phyloP scores from a whole-genome alignment of 371 early-diverging fungal species.

The Thermomucor indicae-seudaticae region DNA sequence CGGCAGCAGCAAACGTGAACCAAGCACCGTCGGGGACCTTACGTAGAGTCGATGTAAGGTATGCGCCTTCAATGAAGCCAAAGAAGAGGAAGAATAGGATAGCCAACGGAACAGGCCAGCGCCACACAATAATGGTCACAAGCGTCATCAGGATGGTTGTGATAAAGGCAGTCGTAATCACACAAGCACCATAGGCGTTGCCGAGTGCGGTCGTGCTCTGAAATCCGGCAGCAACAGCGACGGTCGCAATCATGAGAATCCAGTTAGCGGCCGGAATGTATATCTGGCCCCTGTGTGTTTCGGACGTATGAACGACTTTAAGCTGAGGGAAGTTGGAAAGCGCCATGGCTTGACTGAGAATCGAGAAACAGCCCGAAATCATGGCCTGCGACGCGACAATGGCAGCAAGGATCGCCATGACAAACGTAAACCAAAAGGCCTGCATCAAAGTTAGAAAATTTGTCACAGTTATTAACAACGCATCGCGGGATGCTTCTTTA shows the following conservation, averaged over 20 bases:
- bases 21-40: slow-evolving; percentile 34
- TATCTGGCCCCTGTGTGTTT: slow-evolving; percentile 36
- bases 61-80: slow-evolving; percentile 25
- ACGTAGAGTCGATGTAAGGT: slow-evolving; percentile 22
- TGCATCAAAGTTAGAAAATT: background rate
- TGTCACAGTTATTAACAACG: background rate
- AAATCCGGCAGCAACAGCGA: slow-evolving; percentile 42
- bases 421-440: no score
- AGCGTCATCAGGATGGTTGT: slow-evolving; percentile 26
- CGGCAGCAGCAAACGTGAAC: slow-evolving; percentile 23
- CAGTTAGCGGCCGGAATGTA: slow-evolving; percentile 53
- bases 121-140: slow-evolving; percentile 26
- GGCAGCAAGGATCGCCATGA: slow-evolving; percentile 47
- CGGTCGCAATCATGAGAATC: slow-evolving; percentile 35
- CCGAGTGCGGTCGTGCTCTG: slow-evolving; percentile 23
- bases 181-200: slow-evolving; percentile 31
- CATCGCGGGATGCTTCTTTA: background rate
- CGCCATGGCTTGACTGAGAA: slow-evolving; percentile 55
- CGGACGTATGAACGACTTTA: slow-evolving; percentile 40
- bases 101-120: slow-evolving; percentile 15
- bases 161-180: slow-evolving; percentile 19
- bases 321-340: slow-evolving; percentile 50
- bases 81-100: slow-evolving; percentile 22
- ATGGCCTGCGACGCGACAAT: slow-evolving; percentile 61
- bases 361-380: slow-evolving; percentile 51